Evolutionary conservation across 805 yeast species (phyloP), one percentile per base, ranked within the genome.

Genomic region (Candida vaughaniae): DNA sequence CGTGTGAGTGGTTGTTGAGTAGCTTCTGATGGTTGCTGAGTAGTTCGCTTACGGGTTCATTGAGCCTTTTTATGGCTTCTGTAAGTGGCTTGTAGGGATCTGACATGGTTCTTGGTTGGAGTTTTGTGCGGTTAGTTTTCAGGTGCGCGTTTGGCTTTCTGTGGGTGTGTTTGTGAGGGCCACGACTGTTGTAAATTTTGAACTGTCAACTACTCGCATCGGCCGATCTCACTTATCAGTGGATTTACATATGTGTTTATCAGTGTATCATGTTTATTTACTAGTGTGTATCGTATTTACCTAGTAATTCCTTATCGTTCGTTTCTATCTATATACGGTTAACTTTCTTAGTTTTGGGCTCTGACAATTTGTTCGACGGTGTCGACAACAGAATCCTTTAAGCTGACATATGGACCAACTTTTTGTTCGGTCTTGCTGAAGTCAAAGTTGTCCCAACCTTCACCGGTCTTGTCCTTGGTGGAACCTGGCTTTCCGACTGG

Each of bases 351-450:
- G n/a, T n/a, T n/a, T n/a, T n/a, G n/a, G n/a, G 31, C 19, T 11
- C 23, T 19, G 15, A 17, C 16, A 38, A 54, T 39, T 55, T 71
- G 78, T 15, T 49, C 46, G 17, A 67, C 58, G 10, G 74, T 55
- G 43, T 73, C 77, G 22, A 52, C 51, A 7, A 76, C 60, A 2
- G 72, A 48, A 10, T 59, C 49, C 39, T 69, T 60, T 36, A 75
- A 56, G 11, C 51, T 48, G 33, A 56, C 62, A 42, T 62, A 68
- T 7, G 23, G 25, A 18, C 36, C 36, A 10, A 33, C 18, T 8
- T 18, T 16, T 18, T 25, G 10, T 10, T n/a, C 17, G 16, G 38
- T 28, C 20, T 12, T 17, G 19, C 18, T 22, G 28, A 15, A 6
- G 20, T 33, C 36, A 31, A 6, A 22, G 5, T 23, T 32, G 16